phyloP scores from a whole-genome alignment of 2,329 filamentous ascomycete genomes.

The Epichloe baconii region DNA sequence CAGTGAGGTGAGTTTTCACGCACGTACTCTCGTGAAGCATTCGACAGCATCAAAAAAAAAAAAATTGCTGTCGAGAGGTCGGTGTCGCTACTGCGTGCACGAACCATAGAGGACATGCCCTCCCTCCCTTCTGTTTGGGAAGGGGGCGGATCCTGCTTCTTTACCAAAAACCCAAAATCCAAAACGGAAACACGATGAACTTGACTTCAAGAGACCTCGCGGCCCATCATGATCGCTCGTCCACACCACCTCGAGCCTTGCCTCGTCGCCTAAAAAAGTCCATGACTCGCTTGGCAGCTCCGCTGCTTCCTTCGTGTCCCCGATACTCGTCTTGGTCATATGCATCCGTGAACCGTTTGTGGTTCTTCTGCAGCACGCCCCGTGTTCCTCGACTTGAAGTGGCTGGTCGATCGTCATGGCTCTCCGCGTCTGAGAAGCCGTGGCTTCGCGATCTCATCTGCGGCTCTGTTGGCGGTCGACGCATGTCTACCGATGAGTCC shows the following conservation, averaged over 20 bases:
- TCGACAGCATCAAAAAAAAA: not conserved
- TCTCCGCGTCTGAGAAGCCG: conserved; percentile 29
- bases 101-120: not conserved
- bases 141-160: not conserved
- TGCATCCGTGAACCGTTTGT: conserved; percentile 77
- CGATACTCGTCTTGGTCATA: conserved; percentile 62
- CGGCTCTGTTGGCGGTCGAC: conserved; percentile 26
- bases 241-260: conserved; percentile 53
- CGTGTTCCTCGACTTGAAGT: conserved; percentile 26
- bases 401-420: conserved; percentile 26
- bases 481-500: conserved; percentile 39
- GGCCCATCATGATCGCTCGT: conserved; percentile 27
- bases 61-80: not conserved
- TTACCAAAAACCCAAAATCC: not conserved
- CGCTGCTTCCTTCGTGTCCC: conserved; percentile 69
- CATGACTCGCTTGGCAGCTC: conserved; percentile 87
- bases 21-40: not conserved
- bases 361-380: conserved; percentile 67
- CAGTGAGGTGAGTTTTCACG: not conserved
- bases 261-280: conserved; percentile 90
- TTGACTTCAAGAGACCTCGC: not conserved
- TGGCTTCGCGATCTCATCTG: conserved; percentile 30
- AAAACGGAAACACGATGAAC: not conserved
- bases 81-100: not conserved
- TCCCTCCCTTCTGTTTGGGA: not conserved